Evolutionary conservation across 768 basidiomycete genomes (phyloP).

Genomic region (Tulasnella sp.): DNA sequence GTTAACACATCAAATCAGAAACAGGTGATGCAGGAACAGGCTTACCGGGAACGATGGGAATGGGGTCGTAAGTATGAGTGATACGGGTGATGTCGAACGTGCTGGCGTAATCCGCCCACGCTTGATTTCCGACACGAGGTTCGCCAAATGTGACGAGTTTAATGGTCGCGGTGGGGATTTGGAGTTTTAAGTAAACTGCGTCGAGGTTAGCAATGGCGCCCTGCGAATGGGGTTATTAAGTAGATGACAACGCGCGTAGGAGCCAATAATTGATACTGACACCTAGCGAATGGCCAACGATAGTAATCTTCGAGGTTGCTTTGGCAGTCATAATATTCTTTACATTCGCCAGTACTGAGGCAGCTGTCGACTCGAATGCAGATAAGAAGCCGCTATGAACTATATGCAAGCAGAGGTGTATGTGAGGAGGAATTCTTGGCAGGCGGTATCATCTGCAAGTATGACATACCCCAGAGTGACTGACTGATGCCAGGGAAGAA

Average conservation of each 20-base stretch:
- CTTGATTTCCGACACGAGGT: conserved; percentile 26
- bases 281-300: conserved; percentile 14
- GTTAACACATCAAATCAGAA: too few species aligned
- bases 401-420: neutral
- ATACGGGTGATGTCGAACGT: conserved; percentile 14
- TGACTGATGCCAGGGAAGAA: conserved; percentile 10
- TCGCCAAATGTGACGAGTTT: conserved; percentile 10
- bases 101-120: conserved; percentile 41
- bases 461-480: neutral
- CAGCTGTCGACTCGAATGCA: conserved; percentile 4
- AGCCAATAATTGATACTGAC: neutral
- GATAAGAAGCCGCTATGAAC: conserved; percentile 3
- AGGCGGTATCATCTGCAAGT: too few species aligned
- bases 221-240: neutral
- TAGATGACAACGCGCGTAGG: neutral
- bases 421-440: too few species aligned
- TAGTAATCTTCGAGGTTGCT: conserved; percentile 2
- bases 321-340: conserved; percentile 7
- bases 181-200: conserved; percentile 5
- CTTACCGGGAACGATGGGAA: conserved; percentile 23
- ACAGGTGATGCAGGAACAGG: too few species aligned
- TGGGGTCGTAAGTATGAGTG: conserved; percentile 20
- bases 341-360: neutral
- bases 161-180: conserved; percentile 13
- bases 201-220: conserved; percentile 9